Evolutionary conservation across 805 yeast genomes (phyloP), one percentile per base, ranked within the genome.

Genomic region (Barnettozyma pratensis): DNA sequence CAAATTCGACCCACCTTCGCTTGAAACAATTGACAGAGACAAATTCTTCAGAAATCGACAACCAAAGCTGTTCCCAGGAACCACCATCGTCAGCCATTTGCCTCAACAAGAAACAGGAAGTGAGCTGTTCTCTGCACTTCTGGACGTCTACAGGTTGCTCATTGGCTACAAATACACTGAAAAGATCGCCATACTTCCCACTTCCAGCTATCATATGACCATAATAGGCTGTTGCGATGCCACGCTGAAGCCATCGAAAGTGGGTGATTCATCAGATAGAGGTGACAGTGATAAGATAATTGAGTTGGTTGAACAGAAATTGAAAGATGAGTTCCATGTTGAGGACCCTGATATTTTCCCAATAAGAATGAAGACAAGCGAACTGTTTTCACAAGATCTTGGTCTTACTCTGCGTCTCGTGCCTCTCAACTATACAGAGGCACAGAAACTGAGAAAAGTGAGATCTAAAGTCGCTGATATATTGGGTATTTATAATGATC

Each of bases 131-230:
- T 19, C 26, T 10, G 8, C 26, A 6, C 19, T 37, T 6, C 19
- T 37, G 19, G 39, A 37, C 27, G 28, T 37, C 9, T 37, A 37
- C 27, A 14, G 39, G 8, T 14, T 38, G 31, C 41, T 38, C 14
- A 38, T 26, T 6, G 25, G 41, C 30, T 28, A 7, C 31, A 26
- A 38, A 26, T 19, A 9, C 26, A 37, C 29, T 25, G 12, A 14
- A 6, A 31, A 41, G n/a, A 12, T 30, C 14, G 11, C 34, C 7
- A 11, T 41, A 25, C 31, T 41, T n/a, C 43, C 43, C 4, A 30
- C 43, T 9, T 41, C 43, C 30, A 41, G 43, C 31, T 41, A 41
- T 25, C 43, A 41, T 32, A 31, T 31, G 29, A 41, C 43, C 6
- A 31, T 41, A 10, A 19, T 41, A 6, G 31, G 43, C 26, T 14